Percentiles rank a stretch among this genome's conserved stretches.
phyloP scores from a whole-genome alignment of 345 rosid species.

The Adansonia digitata region DNA sequence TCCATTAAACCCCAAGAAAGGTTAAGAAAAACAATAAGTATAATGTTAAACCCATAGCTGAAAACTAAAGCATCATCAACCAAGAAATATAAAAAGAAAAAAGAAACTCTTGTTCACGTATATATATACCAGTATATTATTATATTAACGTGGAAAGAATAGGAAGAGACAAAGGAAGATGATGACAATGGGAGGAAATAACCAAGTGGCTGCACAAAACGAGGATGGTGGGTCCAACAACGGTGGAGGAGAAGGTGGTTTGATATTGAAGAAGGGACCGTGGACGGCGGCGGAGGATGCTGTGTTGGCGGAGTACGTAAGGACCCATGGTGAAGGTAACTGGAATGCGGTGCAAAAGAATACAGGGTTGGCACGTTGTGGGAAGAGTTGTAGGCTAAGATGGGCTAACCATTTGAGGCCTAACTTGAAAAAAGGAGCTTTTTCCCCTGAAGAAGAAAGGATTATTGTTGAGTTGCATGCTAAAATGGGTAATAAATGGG shows the following conservation, averaged over 20 bases:
- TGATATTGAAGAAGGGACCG: conserved; percentile 45
- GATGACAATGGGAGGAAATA: background rate
- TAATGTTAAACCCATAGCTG: too few species aligned
- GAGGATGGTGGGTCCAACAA: conserved; percentile 24
- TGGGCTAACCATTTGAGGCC: conserved; percentile 62
- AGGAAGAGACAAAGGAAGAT: background rate
- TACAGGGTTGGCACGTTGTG: conserved; percentile 54
- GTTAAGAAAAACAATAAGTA: background rate
- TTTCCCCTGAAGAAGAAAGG: conserved; percentile 46
- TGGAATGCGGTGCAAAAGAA: conserved; percentile 61
- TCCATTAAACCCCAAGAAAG: background rate
- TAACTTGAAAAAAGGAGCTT: conserved; percentile 46
- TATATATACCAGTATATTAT: background rate
- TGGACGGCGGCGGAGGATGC: conserved; percentile 58
- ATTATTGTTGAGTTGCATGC: conserved; percentile 52
- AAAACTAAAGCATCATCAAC: background rate
- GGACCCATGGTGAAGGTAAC: conserved; percentile 53
- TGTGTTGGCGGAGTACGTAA: conserved; percentile 43
- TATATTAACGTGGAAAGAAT: background rate
- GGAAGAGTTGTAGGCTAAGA: conserved; percentile 55
- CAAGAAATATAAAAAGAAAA: too few species aligned
- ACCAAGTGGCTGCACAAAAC: background rate
- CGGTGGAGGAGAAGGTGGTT: conserved; percentile 22
- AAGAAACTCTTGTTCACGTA: too few species aligned
- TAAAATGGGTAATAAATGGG: conserved; percentile 58